These are phyloP conservation scores for Didymella lethalis DNA, from an alignment of 2,329 filamentous ascomycete genomes.

Conservation along the genomic window DNA sequence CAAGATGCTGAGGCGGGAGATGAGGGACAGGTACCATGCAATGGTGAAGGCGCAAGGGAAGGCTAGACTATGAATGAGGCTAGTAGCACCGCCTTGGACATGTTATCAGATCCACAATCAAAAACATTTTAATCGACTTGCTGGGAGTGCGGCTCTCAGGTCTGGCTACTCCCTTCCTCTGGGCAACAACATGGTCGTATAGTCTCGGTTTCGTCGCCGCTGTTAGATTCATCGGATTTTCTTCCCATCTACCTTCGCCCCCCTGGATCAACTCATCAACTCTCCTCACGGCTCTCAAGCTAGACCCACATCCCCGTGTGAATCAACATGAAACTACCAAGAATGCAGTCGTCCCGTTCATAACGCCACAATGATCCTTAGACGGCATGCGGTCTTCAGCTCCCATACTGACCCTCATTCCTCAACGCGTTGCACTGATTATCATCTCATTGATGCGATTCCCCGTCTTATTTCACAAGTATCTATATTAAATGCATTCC, in stretches of 20 bases:
- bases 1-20: slow-evolving; percentile 43
- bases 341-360: background rate
- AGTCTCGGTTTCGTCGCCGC: background rate
- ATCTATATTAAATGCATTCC: too few species aligned
- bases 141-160: background rate
- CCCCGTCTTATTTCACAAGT: background rate
- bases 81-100: background rate
- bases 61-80: slow-evolving; percentile 28
- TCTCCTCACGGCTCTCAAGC: background rate
- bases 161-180: background rate
- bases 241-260: background rate
- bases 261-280: background rate
- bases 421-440: background rate
- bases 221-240: background rate
- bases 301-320: background rate
- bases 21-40: slow-evolving; percentile 40
- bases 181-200: background rate
- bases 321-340: background rate
- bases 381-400: background rate
- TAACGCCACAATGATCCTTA: background rate
- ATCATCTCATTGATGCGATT: background rate
- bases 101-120: too few species aligned
- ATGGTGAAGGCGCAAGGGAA: slow-evolving; percentile 28
- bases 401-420: background rate
- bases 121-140: too few species aligned